Evolutionary conservation across 1,139 yeast genomes (phyloP).

Genomic region (Yamadazyma diddensiae): DNA sequence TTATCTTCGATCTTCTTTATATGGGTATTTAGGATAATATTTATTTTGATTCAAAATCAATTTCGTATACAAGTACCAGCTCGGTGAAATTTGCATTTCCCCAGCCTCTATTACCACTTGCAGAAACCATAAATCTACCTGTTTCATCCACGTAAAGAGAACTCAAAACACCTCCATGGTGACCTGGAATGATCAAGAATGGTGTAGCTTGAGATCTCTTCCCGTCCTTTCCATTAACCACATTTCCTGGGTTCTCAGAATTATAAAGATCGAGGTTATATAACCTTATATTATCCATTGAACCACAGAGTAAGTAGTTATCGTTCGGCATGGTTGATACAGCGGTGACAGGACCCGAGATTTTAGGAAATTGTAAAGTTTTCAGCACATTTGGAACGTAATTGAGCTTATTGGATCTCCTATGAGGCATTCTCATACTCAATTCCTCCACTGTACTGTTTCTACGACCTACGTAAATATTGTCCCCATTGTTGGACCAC

Average conservation of each 20-base stretch:
- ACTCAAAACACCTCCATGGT: conserved; percentile 55
- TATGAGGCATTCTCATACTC: conserved; percentile 62
- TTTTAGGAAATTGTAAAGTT: conserved; percentile 71
- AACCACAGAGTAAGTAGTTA: conserved; percentile 79
- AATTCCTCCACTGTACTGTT: conserved; percentile 87
- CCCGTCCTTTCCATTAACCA: conserved; percentile 14
- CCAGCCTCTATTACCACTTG: conserved; percentile 97
- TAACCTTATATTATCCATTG: conserved; percentile 83
- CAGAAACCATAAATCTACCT: conserved; percentile 81
- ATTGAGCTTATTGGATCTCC: conserved; percentile 18
- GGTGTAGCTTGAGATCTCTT: conserved; percentile 48
- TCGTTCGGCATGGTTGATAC: conserved; percentile 80
- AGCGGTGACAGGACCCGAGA: conserved; percentile 89
- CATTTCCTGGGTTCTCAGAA: conserved; percentile 21
- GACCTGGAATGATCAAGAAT: conserved; percentile 62
- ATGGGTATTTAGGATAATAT: conserved; percentile 11
- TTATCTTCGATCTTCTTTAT: conserved; percentile 25
- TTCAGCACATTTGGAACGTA: conserved; percentile 51
- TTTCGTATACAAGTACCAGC: conserved; percentile 75
- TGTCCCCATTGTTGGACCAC: conserved; percentile 85
- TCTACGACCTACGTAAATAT: conserved; percentile 81
- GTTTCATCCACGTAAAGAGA: conserved; percentile 77
- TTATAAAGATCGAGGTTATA: conserved; percentile 67
- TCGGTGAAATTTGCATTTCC: conserved; percentile 77
- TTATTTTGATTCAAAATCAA: conserved; percentile 34